Percentiles rank a stretch among this genome's conserved stretches.
These are phyloP conservation scores for Saccharomyces paradoxus DNA, from an alignment of 805 yeast genomes.

Conservation along the genomic window DNA sequence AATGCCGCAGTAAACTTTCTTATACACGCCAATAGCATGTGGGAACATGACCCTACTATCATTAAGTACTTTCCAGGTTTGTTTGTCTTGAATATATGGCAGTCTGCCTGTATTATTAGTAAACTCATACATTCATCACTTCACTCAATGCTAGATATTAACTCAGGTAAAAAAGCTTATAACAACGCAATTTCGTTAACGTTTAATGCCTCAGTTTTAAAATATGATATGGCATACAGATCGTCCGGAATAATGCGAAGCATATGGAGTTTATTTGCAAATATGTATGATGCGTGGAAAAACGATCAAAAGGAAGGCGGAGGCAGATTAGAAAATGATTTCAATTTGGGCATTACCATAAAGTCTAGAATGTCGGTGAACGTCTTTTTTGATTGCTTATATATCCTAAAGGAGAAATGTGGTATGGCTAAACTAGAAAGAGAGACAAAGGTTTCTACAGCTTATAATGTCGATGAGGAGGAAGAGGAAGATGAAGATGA, in stretches of 20 bases:
- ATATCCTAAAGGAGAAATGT: constrained; percentile 75
- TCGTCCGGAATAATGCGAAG: constrained; percentile 91
- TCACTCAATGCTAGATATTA: constrained; percentile 55
- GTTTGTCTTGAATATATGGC: constrained; percentile 80
- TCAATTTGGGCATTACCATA: constrained; percentile 44
- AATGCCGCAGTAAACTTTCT: constrained; percentile 70
- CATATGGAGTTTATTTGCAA: constrained; percentile 80
- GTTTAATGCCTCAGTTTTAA: constrained; percentile 72
- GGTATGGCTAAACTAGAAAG: constrained; percentile 66
- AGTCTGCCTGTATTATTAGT: constrained; percentile 77
- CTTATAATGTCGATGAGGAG: constrained; percentile 18
- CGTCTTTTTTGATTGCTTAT: constrained; percentile 83
- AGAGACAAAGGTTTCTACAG: constrained; percentile 19
- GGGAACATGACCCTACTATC: constrained; percentile 50
- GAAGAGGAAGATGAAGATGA: constrained; percentile 29
- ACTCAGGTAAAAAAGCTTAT: constrained; percentile 63
- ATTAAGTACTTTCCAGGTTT: constrained; percentile 78
- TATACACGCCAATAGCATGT: constrained; percentile 56
- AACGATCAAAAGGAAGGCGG: constrained; percentile 26
- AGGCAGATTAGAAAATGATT: constrained; percentile 15
- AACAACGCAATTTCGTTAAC: constrained; percentile 60
- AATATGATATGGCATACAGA: constrained; percentile 88
- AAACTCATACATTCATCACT: constrained; percentile 71
- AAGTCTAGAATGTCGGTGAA: constrained; percentile 86
- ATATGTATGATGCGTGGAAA: constrained; percentile 49